Evolutionary conservation across 2,329 filamentous ascomycete genomes (phyloP).

Genomic region (Talaromyces rugulosus): DNA sequence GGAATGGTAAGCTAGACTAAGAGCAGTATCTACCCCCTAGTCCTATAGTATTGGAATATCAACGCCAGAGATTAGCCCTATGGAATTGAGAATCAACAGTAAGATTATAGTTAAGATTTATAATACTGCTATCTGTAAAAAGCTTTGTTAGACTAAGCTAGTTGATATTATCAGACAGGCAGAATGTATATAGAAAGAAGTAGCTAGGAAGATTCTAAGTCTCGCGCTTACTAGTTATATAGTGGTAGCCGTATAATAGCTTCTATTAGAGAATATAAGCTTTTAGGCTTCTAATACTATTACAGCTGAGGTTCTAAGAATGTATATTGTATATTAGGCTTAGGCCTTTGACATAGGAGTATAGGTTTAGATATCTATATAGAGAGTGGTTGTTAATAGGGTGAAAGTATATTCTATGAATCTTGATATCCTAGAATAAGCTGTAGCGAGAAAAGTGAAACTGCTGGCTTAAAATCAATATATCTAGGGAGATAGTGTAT

Average conservation of each 20-base stretch:
- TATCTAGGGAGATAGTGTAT: too few species aligned
- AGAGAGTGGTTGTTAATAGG: too few species aligned
- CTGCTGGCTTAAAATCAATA: too few species aligned
- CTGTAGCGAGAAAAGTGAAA: too few species aligned
- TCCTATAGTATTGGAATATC: not conserved
- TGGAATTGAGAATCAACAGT: not conserved
- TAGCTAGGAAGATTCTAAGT: not conserved
- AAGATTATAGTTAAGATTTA: not conserved
- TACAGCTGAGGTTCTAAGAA: not conserved
- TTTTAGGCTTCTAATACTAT: not conserved
- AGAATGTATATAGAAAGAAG: not conserved
- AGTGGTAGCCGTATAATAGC: not conserved
- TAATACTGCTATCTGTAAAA: not conserved
- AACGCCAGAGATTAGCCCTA: not conserved
- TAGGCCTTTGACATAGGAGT: not conserved
- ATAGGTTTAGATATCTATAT: not conserved
- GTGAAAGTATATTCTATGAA: too few species aligned
- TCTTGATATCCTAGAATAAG: too few species aligned
- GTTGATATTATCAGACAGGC: not conserved
- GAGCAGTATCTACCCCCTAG: not conserved
- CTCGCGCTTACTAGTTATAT: not conserved
- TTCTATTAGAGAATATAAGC: not conserved
- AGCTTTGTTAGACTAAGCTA: not conserved
- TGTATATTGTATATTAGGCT: not conserved
- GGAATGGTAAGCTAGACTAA: not conserved